phyloP scores from a whole-genome alignment of 1,284 basidiomycete species.

The Cutaneotrichosporon dermatis region DNA sequence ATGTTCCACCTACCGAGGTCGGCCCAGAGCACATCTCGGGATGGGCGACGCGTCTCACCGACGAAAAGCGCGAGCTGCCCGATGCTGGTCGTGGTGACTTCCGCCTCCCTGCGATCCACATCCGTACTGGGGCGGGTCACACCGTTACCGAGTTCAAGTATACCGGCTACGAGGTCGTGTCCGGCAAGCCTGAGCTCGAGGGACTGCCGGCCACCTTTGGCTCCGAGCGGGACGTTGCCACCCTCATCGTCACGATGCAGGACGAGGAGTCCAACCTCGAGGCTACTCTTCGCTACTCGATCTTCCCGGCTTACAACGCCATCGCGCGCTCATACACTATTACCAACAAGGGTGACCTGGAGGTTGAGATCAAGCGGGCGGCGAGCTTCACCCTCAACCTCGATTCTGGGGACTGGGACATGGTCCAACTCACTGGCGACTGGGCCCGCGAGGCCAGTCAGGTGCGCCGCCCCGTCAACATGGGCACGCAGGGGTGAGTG shows the following conservation, averaged over 20 bases:
- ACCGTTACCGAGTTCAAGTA: slow-evolving; percentile 26
- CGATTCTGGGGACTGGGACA: slow-evolving; percentile 22
- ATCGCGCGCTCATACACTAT: slow-evolving; percentile 20
- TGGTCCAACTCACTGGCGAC: slow-evolving; percentile 29
- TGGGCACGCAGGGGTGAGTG: slow-evolving; percentile 32
- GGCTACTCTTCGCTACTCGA: slow-evolving; percentile 23
- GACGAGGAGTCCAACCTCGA: slow-evolving; percentile 17
- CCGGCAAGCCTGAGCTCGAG: slow-evolving; percentile 21
- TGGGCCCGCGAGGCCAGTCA: slow-evolving; percentile 27
- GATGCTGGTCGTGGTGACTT: slow-evolving; percentile 34
- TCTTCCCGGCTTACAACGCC: slow-evolving; percentile 21
- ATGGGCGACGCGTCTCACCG: not conserved
- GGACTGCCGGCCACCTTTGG: slow-evolving; percentile 31
- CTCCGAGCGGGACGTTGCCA: not conserved
- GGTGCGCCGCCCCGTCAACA: slow-evolving; percentile 18
- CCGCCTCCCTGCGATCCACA: slow-evolving; percentile 26
- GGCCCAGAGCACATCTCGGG: not conserved
- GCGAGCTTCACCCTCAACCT: slow-evolving; percentile 28
- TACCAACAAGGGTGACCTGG: slow-evolving; percentile 15
- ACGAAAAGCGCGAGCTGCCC: slow-evolving; percentile 25
- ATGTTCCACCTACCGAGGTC: not conserved
- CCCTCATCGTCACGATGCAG: slow-evolving; percentile 1
- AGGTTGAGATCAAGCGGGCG: slow-evolving; percentile 20
- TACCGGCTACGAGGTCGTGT: slow-evolving; percentile 11
- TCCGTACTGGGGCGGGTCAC: slow-evolving; percentile 15